phyloP scores from a whole-genome alignment of 345 rosid genomes.

The Ceriops tagal region DNA sequence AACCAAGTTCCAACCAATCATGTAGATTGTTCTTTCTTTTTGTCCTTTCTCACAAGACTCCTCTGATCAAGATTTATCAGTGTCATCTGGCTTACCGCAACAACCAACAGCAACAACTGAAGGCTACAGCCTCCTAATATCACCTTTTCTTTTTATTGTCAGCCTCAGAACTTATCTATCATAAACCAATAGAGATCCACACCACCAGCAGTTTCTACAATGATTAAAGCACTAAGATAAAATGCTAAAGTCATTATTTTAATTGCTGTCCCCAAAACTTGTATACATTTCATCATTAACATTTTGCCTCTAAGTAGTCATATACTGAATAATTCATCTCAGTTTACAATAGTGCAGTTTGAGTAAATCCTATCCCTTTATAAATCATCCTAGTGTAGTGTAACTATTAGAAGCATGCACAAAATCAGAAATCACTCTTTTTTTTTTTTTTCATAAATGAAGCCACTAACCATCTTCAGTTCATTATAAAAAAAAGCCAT shows the following conservation, averaged over 20 bases:
- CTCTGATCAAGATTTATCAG: too few species aligned
- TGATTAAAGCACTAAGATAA: background rate
- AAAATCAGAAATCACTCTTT: too few species aligned
- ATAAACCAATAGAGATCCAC: background rate
- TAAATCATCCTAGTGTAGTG: background rate
- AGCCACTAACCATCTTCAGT: too few species aligned
- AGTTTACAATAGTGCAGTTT: background rate
- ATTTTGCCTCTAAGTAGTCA: background rate
- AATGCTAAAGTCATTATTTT: background rate
- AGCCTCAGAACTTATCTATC: conserved; percentile 2
- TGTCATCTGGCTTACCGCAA: too few species aligned
- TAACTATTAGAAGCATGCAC: too few species aligned
- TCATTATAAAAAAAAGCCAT: too few species aligned
- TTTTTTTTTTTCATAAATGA: too few species aligned
- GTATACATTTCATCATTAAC: background rate
- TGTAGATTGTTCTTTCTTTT: too few species aligned
- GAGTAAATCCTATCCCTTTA: background rate
- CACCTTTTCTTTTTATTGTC: background rate
- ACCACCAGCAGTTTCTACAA: background rate
- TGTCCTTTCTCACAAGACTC: too few species aligned
- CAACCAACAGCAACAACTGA: too few species aligned
- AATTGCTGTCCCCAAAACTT: background rate
- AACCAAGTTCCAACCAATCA: too few species aligned
- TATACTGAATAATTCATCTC: background rate
- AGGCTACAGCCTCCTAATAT: too few species aligned